These are phyloP conservation scores for Pestalotiopsis sp. DNA, from an alignment of 2,329 filamentous ascomycete species.

Conservation along the genomic window DNA sequence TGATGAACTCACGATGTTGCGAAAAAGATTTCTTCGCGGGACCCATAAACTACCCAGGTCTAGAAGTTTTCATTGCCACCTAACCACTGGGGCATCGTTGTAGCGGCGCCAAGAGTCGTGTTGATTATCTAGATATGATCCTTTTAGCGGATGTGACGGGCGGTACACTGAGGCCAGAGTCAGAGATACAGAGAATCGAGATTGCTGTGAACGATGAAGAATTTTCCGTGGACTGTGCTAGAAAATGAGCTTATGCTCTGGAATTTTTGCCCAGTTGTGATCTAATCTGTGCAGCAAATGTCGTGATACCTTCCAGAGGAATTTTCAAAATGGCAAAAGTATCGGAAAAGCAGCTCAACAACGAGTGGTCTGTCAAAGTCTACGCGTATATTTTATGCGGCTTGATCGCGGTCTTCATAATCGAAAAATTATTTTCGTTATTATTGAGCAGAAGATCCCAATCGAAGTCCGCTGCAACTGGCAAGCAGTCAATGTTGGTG, in stretches of 20 bases:
- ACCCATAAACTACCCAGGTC: neutral
- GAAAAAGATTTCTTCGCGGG: neutral
- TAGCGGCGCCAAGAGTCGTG: neutral
- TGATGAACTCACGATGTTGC: neutral
- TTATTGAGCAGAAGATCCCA: neutral
- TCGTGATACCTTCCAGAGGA: neutral
- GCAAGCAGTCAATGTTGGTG: neutral
- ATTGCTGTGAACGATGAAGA: neutral
- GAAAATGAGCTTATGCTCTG: neutral
- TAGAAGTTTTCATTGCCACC: neutral
- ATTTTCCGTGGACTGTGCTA: neutral
- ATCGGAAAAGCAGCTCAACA: neutral
- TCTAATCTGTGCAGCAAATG: neutral
- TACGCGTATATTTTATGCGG: neutral
- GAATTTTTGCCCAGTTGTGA: neutral
- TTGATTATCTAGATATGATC: neutral
- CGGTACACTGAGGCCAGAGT: neutral
- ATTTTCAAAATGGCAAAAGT: neutral
- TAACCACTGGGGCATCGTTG: neutral
- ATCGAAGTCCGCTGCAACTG: neutral
- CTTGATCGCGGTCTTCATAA: neutral
- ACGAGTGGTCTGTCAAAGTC: neutral
- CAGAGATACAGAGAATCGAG: neutral
- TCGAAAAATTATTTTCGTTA: neutral
- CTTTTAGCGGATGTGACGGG: neutral